Evolutionary conservation across 2,329 filamentous ascomycete genomes (phyloP), one percentile per base, ranked within the genome.

Genomic region (Daldinia sp.): DNA sequence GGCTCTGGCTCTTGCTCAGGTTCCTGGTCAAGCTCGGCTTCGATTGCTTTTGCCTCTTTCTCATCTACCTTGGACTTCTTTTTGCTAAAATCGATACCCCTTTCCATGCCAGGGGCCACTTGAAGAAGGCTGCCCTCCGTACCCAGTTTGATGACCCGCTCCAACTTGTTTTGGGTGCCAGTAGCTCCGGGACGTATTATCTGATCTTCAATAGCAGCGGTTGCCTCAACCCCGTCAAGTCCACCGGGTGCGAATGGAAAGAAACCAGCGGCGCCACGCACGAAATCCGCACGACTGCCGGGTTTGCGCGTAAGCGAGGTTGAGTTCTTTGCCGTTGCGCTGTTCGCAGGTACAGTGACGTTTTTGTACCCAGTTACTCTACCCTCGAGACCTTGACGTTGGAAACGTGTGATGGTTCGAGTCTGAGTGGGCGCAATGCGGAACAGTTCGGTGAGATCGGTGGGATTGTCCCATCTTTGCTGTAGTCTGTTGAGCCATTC

Each of bases 241-340:
- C 95, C 95, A 57, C 94, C 94, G 0, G 94, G 94, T 0, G 93
- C 90, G 78, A 98, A 97, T 0, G 94, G 94, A 62, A 97, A 96
- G 79, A 96, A 97, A 0, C 94, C 94, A 6, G 94, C 93, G 32
- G 91, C 94, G 11, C 95, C 95, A 64, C 94, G 86, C 10, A 98
- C 94, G 77, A 98, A 97, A 50, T 98, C 94, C 27, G 92, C 92
- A 65, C 92, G 87, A 59, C 88, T 89, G 11, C 92, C 94, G 3
- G 94, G 94, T 74, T 96, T 96, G 45, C 95, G 87, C 13, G 91
- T 81, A 37, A 97, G 82, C 4, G 93, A 97, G 0, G 94, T 98
- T 2, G 93, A 97, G 74, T 96, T 97, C 79, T 97, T 99, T 48
- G 93, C 94, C 13, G 92, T 97, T 13, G 91, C 92, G 71, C 91